These are phyloP conservation scores for Candida tammaniensis DNA, from an alignment of 805 yeast species.

Conservation along the genomic window DNA sequence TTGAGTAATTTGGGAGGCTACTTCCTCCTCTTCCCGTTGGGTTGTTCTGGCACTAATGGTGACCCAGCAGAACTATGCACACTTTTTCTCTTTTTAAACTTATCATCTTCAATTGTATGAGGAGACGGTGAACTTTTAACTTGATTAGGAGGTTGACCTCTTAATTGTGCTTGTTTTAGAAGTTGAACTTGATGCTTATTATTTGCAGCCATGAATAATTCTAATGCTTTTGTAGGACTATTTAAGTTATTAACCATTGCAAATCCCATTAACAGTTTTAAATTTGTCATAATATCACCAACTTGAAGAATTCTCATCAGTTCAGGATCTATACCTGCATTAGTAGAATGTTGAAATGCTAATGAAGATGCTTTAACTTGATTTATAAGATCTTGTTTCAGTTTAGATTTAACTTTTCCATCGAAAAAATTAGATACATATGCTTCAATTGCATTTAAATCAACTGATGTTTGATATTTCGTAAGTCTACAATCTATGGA, in stretches of 20 bases:
- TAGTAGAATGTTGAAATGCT: conserved; percentile 48
- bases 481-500: conserved; percentile 59
- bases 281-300: conserved; percentile 72
- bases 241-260: conserved; percentile 46
- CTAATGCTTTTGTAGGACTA: conserved; percentile 58
- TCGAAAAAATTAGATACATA: conserved; percentile 10
- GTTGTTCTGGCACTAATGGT: conserved; percentile 3
- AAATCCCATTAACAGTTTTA: conserved; percentile 62
- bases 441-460: conserved; percentile 8
- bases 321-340: conserved; percentile 61
- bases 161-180: conserved; percentile 10
- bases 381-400: conserved; percentile 16
- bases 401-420: conserved; percentile 7
- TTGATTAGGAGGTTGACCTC: conserved; percentile 10
- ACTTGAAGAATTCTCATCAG: conserved; percentile 72
- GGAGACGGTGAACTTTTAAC: conserved; percentile 13
- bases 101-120: conserved; percentile 12
- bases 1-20: not conserved
- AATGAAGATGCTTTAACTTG: conserved; percentile 25
- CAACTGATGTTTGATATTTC: conserved; percentile 26
- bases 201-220: conserved; percentile 30
- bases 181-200: conserved; percentile 21
- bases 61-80: conserved; percentile 8
- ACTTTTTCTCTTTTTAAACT: conserved; percentile 11
- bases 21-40: conserved; percentile 7